Evolutionary conservation across 2,329 filamentous ascomycete genomes (phyloP), one percentile per base, ranked within the genome.

Genomic region (Ceratocystis cubensis): DNA sequence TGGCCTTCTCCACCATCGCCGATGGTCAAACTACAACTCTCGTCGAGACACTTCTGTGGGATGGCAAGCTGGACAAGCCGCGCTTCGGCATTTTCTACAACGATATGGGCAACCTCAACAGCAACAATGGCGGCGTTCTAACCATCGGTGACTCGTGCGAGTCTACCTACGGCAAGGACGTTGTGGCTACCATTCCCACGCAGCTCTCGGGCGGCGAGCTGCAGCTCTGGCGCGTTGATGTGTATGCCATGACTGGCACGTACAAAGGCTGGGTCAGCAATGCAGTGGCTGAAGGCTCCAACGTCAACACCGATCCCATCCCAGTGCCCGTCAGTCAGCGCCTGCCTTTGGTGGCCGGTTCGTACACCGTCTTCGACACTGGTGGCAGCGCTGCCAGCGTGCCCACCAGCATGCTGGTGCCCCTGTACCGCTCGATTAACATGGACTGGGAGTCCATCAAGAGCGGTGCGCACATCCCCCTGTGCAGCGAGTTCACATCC

Each of bases 401-500:
- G 15, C 73, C 74, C 0, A 57, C 65, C 5, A 64, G 65, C n/a
- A 61, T 70, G 20, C 70, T 74, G 15, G 67, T 71, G 1, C 65
- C 67, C 0, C 69, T 76, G 45, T 76, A 76, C 69, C 68, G 69
- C 37, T 72, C 73, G 0, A 73, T 76, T 30, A 74, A 75, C 1
- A 73, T 73, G 74, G 74, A 76, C 72, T 75, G 69, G 69, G 73
- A 70, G 0, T 72, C 72, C 1, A 73, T 76, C 63, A 37, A 73
- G 7, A 57, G 57, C 0, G 71, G 70, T 33, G 66, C 74, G 0
- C 70, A 72, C 56, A 67, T 75, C 57, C 74, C 74, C 5, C 67
- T 73, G 25, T 76, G 75, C 71, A 71, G 65, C 69, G 74, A 76
- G 45, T 76, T 76, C 67, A 76, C 74, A 65, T 68, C 73, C 45